Evolutionary conservation across 257 asterid species (phyloP).

Genomic region (Nyctanthes arbortristis): DNA sequence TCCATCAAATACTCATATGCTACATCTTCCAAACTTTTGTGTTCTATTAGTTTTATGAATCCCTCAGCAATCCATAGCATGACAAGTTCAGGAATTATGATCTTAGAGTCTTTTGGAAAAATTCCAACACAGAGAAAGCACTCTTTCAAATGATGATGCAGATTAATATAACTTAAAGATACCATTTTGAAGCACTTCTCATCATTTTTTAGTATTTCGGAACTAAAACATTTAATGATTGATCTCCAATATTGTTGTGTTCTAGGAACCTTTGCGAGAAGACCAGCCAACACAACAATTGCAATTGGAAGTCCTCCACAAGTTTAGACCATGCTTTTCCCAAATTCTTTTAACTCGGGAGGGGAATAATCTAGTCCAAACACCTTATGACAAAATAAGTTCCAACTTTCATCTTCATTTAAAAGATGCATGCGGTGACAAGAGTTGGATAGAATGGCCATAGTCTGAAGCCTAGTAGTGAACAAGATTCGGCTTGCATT

Average conservation of each 20-base stretch:
- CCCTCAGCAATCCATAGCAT: slow-evolving; percentile 11
- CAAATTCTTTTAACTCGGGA: background rate
- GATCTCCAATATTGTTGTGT: background rate
- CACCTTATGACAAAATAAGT: background rate
- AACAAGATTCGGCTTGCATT: no score
- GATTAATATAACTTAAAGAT: background rate
- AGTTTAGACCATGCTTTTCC: background rate
- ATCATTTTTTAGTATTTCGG: background rate
- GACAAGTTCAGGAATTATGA: background rate
- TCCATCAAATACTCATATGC: background rate
- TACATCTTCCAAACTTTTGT: background rate
- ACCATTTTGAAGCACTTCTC: background rate
- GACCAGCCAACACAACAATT: no score
- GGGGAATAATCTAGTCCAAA: background rate
- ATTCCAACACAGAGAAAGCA: slow-evolving; percentile 7
- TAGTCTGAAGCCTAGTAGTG: no score
- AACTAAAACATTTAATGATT: background rate
- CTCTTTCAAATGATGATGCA: background rate
- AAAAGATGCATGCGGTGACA: background rate
- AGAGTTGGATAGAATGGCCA: no score
- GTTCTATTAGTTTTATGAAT: background rate
- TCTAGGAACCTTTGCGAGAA: background rate
- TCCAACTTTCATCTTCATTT: background rate
- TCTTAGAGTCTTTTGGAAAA: slow-evolving; percentile 5
- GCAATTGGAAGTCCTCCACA: background rate